Conservation (phyloP, 441 rosid genomes). For the Jatropha multifida region DNA sequence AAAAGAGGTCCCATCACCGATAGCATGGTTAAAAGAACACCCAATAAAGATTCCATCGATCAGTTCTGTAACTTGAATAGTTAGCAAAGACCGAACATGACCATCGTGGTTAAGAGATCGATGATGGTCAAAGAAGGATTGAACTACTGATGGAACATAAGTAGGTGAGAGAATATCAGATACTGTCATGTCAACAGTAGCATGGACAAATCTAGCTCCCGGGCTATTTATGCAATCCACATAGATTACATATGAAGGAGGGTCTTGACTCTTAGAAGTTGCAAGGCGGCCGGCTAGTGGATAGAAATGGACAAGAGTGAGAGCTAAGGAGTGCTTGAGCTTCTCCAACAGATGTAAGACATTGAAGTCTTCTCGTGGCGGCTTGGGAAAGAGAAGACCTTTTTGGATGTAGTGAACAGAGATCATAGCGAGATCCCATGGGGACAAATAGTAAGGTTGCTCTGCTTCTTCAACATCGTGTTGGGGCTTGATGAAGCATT, state of each 20-base stretch:
- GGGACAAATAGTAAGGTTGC: slow-evolving; percentile 45
- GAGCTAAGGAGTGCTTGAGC: slow-evolving; percentile 50
- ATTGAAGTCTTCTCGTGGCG: slow-evolving; percentile 31
- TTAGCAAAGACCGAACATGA: slow-evolving; percentile 40
- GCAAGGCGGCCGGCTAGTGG: slow-evolving; percentile 68
- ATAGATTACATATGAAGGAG: slow-evolving; percentile 40
- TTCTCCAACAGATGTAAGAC: slow-evolving; percentile 32
- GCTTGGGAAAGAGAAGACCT: slow-evolving; percentile 62
- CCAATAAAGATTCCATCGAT: slow-evolving; percentile 78
- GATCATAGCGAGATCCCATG: slow-evolving; percentile 67
- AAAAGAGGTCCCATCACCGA: slow-evolving; percentile 62
- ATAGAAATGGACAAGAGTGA: slow-evolving; percentile 64
- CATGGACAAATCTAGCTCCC: slow-evolving; percentile 60
- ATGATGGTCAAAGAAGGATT: slow-evolving; percentile 65
- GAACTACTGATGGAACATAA: slow-evolving; percentile 54
- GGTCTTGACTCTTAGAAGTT: slow-evolving; percentile 27
- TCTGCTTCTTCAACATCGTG: slow-evolving; percentile 33
- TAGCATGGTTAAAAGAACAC: slow-evolving; percentile 53
- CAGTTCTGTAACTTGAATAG: slow-evolving; percentile 60
- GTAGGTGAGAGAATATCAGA: slow-evolving; percentile 44
- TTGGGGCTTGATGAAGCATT: slow-evolving; percentile 49
- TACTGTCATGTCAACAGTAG: slow-evolving; percentile 41
- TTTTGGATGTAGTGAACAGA: slow-evolving; percentile 65
- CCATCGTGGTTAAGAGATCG: slow-evolving; percentile 65
- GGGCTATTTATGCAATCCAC: slow-evolving; percentile 57